Conservation (phyloP, 2,329 filamentous ascomycete species). For the Hansfordia pulvinata region DNA sequence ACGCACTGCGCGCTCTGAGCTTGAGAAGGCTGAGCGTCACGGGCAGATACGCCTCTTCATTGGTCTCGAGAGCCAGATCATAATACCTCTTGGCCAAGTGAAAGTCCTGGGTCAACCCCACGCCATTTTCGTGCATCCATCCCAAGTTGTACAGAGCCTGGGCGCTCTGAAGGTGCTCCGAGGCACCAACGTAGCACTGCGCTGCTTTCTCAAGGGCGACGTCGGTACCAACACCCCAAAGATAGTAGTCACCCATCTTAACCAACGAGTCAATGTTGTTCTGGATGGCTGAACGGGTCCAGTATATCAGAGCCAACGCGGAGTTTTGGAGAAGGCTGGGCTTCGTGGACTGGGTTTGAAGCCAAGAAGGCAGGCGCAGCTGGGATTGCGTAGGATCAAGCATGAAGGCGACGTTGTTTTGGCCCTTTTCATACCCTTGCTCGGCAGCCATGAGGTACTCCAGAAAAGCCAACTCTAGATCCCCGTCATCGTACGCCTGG, state of each 20-base stretch:
- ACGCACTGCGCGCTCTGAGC: constrained; percentile 72
- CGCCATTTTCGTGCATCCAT: constrained; percentile 98
- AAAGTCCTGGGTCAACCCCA: constrained; percentile 88
- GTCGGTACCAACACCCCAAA: constrained; percentile 62
- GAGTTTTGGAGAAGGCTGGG: constrained; percentile 34
- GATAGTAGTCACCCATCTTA: constrained; percentile 98
- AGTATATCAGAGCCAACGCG: constrained; percentile 70
- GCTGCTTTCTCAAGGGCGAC: constrained; percentile 74
- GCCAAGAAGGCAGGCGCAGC: constrained; percentile 38
- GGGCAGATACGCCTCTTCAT: constrained; percentile 84
- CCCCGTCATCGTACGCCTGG: constrained; percentile 63
- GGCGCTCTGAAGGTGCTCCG: constrained; percentile 81
- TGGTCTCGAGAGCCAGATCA: constrained; percentile 81
- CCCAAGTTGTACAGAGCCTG: constrained; percentile 95
- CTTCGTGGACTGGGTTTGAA: constrained; percentile 26
- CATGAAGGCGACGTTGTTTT: constrained; percentile 81
- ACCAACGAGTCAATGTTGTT: constrained; percentile 86
- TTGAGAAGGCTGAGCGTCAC: constrained; percentile 83
- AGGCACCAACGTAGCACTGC: constrained; percentile 82
- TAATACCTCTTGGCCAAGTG: constrained; percentile 96
- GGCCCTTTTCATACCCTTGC: constrained; percentile 79
- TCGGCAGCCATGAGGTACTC: constrained; percentile 80
- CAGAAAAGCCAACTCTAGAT: constrained; percentile 67
- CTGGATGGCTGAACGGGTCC: constrained; percentile 88
- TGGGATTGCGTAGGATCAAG: constrained; percentile 60